Evolutionary conservation across 2,329 filamentous ascomycete species (phyloP).

Genomic region (Penicillium sp.): DNA sequence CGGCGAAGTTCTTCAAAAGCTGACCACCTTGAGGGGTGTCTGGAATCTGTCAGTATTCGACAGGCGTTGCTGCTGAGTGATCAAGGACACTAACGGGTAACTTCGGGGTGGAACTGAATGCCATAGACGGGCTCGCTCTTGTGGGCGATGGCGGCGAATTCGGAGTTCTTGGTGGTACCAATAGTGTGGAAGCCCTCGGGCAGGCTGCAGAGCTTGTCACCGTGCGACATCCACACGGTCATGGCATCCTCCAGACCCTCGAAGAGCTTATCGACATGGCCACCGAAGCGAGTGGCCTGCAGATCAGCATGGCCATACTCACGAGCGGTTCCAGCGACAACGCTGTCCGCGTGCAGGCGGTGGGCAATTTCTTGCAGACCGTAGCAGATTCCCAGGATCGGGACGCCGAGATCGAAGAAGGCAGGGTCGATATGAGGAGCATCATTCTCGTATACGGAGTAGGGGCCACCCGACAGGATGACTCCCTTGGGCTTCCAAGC

Average conservation of each 20-base stretch:
- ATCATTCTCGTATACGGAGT: slow-evolving; percentile 75
- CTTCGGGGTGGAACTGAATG: slow-evolving; percentile 85
- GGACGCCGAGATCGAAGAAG: slow-evolving; percentile 69
- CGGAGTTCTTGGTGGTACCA: slow-evolving; percentile 69
- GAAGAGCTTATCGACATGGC: slow-evolving; percentile 73
- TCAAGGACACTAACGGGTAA: background rate
- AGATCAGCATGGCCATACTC: slow-evolving; percentile 71
- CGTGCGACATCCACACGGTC: slow-evolving; percentile 81
- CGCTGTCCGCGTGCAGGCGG: slow-evolving; percentile 60
- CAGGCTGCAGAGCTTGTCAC: slow-evolving; percentile 73
- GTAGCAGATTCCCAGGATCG: slow-evolving; percentile 58
- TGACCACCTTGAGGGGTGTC: slow-evolving; percentile 56
- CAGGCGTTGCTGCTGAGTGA: background rate
- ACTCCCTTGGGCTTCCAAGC: slow-evolving; percentile 78
- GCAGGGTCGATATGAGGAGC: slow-evolving; percentile 77
- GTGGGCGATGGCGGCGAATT: slow-evolving; percentile 66
- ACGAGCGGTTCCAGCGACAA: slow-evolving; percentile 61
- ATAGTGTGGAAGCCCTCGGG: slow-evolving; percentile 70
- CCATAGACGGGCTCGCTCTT: slow-evolving; percentile 65
- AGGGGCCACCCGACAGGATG: slow-evolving; percentile 64
- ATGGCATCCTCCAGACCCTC: slow-evolving; percentile 65
- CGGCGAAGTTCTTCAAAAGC: slow-evolving; percentile 75
- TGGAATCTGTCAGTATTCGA: slow-evolving; percentile 31
- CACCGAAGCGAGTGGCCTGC: slow-evolving; percentile 53
- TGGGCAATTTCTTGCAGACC: slow-evolving; percentile 68